A percentile compares a stretch with the other conserved stretches of the same genome.
Evolutionary conservation across 495 filamentous ascomycete genomes (phyloP).

Genomic region (Darksidea phi): DNA sequence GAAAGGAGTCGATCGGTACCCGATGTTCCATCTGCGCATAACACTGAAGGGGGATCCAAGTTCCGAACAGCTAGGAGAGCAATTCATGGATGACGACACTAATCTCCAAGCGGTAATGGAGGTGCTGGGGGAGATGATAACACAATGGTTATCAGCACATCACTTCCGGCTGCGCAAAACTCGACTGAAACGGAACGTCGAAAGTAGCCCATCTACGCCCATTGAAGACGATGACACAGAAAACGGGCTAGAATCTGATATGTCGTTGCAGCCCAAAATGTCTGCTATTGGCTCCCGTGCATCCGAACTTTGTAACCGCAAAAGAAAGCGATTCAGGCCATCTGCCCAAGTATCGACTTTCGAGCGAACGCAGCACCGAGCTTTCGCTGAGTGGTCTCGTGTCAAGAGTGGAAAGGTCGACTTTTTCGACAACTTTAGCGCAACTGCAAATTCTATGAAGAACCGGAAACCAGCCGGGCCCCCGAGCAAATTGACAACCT

Average conservation of each 20-base stretch:
- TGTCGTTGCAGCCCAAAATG: no score
- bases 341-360: neutral
- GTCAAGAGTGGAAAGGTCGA: constrained; percentile 59
- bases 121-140: constrained; percentile 38
- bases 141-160: constrained; percentile 43
- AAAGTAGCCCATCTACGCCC: neutral
- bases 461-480: no score
- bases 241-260: neutral
- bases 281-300: neutral
- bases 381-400: constrained; percentile 65
- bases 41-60: constrained; percentile 40
- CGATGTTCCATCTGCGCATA: constrained; percentile 88
- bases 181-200: neutral
- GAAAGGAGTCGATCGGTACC: constrained; percentile 78
- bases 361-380: neutral
- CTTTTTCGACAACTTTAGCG: constrained; percentile 34
- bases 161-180: constrained; percentile 40
- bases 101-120: constrained; percentile 47
- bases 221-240: neutral
- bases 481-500: no score
- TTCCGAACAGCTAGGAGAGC: constrained; percentile 27
- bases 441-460: constrained; percentile 10
- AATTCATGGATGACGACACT: constrained; percentile 46
- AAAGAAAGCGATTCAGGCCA: constrained; percentile 17
- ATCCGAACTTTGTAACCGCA: constrained; percentile 5